phyloP scores from a whole-genome alignment of 2,329 filamentous ascomycete species.

The Penicillium occitanis region DNA sequence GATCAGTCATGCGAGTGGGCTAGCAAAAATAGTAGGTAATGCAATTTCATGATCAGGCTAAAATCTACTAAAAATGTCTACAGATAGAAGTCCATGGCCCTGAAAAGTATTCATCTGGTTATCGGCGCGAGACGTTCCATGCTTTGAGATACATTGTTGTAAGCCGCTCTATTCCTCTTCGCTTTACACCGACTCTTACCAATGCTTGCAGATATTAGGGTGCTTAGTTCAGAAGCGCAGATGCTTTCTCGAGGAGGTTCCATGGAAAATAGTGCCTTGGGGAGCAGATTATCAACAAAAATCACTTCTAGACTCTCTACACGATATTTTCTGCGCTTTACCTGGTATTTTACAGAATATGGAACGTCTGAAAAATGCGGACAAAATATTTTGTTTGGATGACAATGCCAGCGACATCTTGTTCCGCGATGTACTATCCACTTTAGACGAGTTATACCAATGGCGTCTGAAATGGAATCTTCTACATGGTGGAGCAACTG shows the following conservation, averaged over 20 bases:
- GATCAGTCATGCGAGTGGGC: neutral
- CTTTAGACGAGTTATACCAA: neutral
- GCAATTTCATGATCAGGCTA: neutral
- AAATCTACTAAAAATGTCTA: neutral
- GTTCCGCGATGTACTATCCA: neutral
- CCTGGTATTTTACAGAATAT: neutral
- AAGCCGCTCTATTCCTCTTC: neutral
- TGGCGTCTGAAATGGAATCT: neutral
- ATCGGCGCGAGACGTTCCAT: neutral
- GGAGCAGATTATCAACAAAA: neutral
- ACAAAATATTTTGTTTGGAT: neutral
- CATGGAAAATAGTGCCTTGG: neutral
- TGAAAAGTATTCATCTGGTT: neutral
- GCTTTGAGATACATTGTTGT: neutral
- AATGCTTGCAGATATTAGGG: neutral
- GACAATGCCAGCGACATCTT: neutral
- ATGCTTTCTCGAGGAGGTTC: neutral
- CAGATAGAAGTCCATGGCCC: neutral
- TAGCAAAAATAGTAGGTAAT: neutral
- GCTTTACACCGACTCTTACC: neutral
- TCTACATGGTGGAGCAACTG: neutral
- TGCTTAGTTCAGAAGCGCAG: neutral
- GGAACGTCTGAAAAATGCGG: neutral
- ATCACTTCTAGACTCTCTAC: neutral
- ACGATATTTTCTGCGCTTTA: neutral